phyloP scores from a whole-genome alignment of 73 alveolate species.

The Blepharisma japonicum region DNA sequence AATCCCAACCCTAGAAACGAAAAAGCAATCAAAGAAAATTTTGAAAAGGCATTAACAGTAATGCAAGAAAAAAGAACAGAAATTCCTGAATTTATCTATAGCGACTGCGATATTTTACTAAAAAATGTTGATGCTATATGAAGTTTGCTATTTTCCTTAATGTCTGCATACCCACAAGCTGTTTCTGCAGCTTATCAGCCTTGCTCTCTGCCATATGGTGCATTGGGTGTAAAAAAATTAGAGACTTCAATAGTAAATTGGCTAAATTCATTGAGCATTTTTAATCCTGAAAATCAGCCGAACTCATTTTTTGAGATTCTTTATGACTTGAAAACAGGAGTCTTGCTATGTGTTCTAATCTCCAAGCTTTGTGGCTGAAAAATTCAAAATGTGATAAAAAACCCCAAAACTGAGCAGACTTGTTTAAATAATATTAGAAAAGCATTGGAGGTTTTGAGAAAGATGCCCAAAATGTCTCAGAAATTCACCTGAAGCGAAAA shows the following conservation, averaged over 20 bases:
- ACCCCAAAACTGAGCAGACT: slow-evolving; percentile 66
- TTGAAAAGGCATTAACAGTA: slow-evolving; percentile 35
- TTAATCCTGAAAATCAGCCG: background rate
- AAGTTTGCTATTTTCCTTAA: background rate
- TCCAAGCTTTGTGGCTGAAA: slow-evolving; percentile 31
- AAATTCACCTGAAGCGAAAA: slow-evolving; percentile 61
- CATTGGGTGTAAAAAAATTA: background rate
- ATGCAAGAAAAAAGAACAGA: slow-evolving; percentile 35
- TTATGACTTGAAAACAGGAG: slow-evolving; percentile 48
- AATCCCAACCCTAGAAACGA: slow-evolving; percentile 34
- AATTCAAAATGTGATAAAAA: slow-evolving; percentile 39
- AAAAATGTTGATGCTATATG: background rate
- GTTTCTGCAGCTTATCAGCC: background rate
- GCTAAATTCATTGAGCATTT: background rate
- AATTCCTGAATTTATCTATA: slow-evolving; percentile 35
- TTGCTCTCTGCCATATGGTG: background rate
- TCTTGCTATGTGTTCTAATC: slow-evolving; percentile 47
- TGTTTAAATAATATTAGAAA: slow-evolving; percentile 51
- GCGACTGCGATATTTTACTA: background rate
- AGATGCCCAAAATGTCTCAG: slow-evolving; percentile 44
- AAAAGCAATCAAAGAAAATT: slow-evolving; percentile 40
- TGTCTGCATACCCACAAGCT: slow-evolving; percentile 13
- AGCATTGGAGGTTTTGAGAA: slow-evolving; percentile 51
- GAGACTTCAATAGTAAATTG: background rate
- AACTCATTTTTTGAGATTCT: background rate